These are phyloP conservation scores for Dysphania ambrosioides DNA, from an alignment of 148 eudicot genomes.

Conservation along the genomic window DNA sequence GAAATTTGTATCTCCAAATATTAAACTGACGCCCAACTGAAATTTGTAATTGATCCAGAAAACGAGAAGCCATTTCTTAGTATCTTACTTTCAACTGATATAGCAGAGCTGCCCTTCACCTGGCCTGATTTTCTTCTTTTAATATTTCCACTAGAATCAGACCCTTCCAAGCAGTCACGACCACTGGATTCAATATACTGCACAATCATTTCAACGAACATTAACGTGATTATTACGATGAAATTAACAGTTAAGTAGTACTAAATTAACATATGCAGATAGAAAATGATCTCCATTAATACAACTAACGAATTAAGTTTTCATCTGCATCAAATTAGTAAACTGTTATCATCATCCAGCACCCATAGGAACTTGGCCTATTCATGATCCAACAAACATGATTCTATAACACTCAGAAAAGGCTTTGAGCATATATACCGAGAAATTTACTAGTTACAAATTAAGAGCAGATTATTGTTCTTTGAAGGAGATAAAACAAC, in stretches of 20 bases:
- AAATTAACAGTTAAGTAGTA: not conserved
- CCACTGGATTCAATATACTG: constrained; percentile 38
- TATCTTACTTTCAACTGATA: constrained; percentile 22
- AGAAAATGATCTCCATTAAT: not conserved
- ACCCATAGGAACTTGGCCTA: not conserved
- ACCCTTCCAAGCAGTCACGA: constrained; percentile 22
- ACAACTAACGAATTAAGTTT: not conserved
- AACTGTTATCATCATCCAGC: not conserved
- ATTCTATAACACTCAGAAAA: not conserved
- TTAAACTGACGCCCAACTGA: not conserved
- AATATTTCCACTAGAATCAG: constrained; percentile 31
- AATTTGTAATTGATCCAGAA: not conserved
- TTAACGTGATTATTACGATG: not conserved
- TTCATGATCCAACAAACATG: not conserved
- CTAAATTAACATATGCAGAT: not conserved
- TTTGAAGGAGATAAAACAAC: not conserved
- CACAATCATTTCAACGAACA: constrained; percentile 8
- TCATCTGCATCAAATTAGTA: not conserved
- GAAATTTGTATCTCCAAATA: constrained; percentile 4
- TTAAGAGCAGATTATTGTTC: not conserved
- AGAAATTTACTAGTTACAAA: not conserved
- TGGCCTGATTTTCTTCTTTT: constrained; percentile 52
- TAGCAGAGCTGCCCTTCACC: constrained; percentile 33
- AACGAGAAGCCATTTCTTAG: constrained; percentile 18
- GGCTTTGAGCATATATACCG: not conserved